Evolutionary conservation across 176 grass and related monocot species (phyloP), one percentile per base, ranked within the genome.

Genomic region (Leersia perrieri): DNA sequence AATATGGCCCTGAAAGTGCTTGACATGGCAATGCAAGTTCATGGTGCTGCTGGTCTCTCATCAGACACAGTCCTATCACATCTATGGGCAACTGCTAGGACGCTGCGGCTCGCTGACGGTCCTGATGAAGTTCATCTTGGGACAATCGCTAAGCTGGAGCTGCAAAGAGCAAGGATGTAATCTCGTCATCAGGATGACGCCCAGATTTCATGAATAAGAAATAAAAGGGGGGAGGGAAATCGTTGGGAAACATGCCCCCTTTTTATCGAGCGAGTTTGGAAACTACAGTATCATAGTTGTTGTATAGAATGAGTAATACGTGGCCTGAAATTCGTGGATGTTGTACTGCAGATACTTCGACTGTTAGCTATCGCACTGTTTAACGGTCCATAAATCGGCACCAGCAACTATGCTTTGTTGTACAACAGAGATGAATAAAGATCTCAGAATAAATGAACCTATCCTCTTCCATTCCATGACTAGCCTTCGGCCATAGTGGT

Each of bases 1-100:
- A 98, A 91, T 63, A 95, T 98, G 92, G 88, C 96, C n/a, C 78
- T 95, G 66, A 98, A 87, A 70, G 96, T 98, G 62, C 90, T 98
- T 7, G 96, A 95, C 82, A 91, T 89, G 81, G 96, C 96, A 36
- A 95, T 95, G 68, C 96, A 98, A 93, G 92, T 98, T 8, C 96
- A 98, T 7, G 96, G 96, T 2, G 96, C 90, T 27, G 92, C 88
- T 3, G 96, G 96, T 68, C 9, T 98, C 5, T 98, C 96, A 5
- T 93, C 92, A 0, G 96, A 95, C 67, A 95, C 88, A 0, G 75
- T 85, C 34, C 68, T 98, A 9, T 85, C 96, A 0, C 92, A 95
- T 84, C 71, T 98, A 27, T 98, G 96, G 96, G 92, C 92, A 20
- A 93, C 90, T 5, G 78, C 92, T 1, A 84, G 96, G 83, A 95